A percentile compares a stretch with the other conserved stretches of the same genome.
Evolutionary conservation across 208 protist genomes (phyloP).

Genomic region (Acanthamoeba quina): DNA sequence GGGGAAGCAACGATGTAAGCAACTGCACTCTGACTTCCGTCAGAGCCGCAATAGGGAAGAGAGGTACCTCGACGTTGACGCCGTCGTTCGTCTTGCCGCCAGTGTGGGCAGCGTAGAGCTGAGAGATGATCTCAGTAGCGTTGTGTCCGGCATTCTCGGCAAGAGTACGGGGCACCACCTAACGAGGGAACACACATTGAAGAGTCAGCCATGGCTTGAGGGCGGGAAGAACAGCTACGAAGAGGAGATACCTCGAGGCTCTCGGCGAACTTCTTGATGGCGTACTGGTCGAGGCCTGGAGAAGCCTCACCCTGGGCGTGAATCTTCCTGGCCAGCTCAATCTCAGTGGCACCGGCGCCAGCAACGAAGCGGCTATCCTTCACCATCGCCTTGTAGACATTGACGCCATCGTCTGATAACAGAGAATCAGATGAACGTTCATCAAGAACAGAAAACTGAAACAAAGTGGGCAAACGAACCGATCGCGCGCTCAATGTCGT

Average conservation of each 20-base stretch:
- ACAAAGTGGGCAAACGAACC: conserved; percentile 61
- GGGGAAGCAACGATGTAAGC: background rate
- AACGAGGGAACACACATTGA: background rate
- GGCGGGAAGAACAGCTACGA: background rate
- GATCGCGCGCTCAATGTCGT: conserved; percentile 96
- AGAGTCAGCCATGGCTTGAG: background rate
- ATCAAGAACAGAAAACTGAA: background rate
- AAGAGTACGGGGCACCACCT: conserved; percentile 97
- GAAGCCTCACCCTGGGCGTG: conserved; percentile 78
- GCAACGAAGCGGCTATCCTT: conserved; percentile 94
- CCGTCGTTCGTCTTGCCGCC: conserved; percentile 93
- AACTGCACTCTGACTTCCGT: background rate
- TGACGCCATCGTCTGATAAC: conserved; percentile 97
- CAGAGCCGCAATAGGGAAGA: background rate
- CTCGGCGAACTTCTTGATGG: conserved; percentile 98
- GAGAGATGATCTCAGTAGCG: conserved; percentile 96
- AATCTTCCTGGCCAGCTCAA: conserved; percentile 92
- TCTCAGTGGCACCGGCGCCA: conserved; percentile 98
- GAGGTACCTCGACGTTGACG: conserved; percentile 94
- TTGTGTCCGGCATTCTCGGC: conserved; percentile 98
- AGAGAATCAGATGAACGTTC: background rate
- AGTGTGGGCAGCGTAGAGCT: conserved; percentile 97
- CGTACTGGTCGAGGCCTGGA: conserved; percentile 98
- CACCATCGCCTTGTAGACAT: conserved; percentile 96
- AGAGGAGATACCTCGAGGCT: conserved; percentile 92